These are phyloP conservation scores for Aspergillus sp. DNA, from an alignment of 2,329 filamentous ascomycete species.

Conservation along the genomic window DNA sequence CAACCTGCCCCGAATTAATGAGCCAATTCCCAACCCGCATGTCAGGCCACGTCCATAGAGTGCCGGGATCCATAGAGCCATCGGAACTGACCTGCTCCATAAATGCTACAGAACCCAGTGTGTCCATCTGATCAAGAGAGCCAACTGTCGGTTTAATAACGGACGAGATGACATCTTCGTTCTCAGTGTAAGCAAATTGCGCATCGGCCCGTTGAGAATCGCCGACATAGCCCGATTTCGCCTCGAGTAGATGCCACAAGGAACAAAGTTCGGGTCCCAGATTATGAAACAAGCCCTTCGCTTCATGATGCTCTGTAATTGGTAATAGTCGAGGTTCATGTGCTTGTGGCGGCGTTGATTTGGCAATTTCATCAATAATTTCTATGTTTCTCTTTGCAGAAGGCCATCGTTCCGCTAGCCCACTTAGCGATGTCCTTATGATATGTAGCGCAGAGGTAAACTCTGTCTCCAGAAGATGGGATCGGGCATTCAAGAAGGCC, in stretches of 20 bases:
- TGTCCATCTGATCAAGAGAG: neutral
- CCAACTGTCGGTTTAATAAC: neutral
- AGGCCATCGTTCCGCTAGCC: neutral
- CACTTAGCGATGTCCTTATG: neutral
- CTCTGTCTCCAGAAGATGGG: neutral
- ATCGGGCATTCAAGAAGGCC: neutral
- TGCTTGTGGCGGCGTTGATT: neutral
- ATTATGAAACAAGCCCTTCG: neutral
- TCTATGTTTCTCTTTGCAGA: neutral
- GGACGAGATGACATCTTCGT: neutral
- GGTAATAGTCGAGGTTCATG: neutral
- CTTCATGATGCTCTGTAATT: neutral
- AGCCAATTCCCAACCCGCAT: neutral
- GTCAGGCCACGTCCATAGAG: neutral
- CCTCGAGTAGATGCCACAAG: neutral
- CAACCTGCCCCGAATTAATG: neutral
- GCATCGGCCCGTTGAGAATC: neutral
- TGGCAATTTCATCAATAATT: neutral
- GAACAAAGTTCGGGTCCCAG: neutral
- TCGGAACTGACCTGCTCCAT: neutral
- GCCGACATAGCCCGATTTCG: neutral
- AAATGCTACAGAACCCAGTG: neutral
- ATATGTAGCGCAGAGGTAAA: neutral
- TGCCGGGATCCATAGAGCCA: neutral
- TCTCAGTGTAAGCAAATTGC: neutral